Base-by-base conservation (phyloP, 129 eudicot species). In the Flaveria robusta region DNA sequence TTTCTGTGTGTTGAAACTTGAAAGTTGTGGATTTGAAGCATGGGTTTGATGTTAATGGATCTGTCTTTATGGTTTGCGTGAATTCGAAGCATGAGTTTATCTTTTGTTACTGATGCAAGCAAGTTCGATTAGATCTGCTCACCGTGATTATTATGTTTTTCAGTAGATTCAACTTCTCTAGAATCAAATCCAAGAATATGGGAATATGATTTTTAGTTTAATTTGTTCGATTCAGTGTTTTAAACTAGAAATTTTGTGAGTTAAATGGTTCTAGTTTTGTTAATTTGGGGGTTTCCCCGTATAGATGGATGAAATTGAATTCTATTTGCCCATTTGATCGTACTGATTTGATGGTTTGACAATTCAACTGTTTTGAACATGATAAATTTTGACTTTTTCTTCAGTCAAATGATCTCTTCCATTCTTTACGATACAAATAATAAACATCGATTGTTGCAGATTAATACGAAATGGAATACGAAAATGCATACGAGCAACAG, bases 401-500 rank as follows among this genome's bases (percentile, higher is more conserved):
- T 60, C 16, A 14, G 65, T 58, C 64, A 56, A 20, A 34, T 6
- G n/a, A 43, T 43, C 15, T 43, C 11, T 8, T 43, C 8, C 3
- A 43, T 43, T 43, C 13, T 43, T 43, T 12, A 43, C 9, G 13
- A 43, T 43, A 7, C 49, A 43, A 14, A 58, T 58, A 23, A 58
- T 22, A 9, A 22, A 22, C 23, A 22, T 59, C 7, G 18, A 14
- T 62, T 63, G 42, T 63, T 63, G 20, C 22, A 63, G 68, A 45
- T 63, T 63, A 63, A 9, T 63, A 27, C 20, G 29, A n/a, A 66
- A 66, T 39, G 70, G 50, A 66, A 66, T 66, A 66, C 12, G 70
- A 66, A 66, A 66, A 66, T 37, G 70, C 23, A 34, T 64, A 64
- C 69, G 24, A 64, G 12, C 69, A 29, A 67, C 72, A 41, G 29